phyloP scores from a whole-genome alignment of 2,329 filamentous ascomycete species.

The Colletotrichum noveboracense region DNA sequence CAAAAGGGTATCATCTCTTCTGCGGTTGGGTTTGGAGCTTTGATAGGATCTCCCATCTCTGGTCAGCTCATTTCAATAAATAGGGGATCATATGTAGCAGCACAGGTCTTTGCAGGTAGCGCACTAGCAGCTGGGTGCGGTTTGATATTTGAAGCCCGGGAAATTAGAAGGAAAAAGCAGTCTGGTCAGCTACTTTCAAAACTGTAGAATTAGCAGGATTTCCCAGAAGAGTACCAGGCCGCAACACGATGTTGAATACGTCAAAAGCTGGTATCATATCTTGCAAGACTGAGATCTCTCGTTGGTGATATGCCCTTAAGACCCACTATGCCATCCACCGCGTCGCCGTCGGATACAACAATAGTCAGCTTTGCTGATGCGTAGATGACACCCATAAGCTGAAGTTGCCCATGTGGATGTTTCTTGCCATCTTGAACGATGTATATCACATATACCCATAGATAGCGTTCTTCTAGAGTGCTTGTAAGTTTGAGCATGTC shows the following conservation, averaged over 20 bases:
- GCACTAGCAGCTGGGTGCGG: too few species aligned
- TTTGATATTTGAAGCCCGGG: too few species aligned
- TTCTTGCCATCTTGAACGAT: background rate
- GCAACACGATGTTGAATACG: background rate
- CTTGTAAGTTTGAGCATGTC: background rate
- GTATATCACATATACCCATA: background rate
- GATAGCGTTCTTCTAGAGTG: background rate
- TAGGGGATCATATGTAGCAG: too few species aligned
- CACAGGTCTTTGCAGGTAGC: too few species aligned
- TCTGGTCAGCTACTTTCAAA: too few species aligned
- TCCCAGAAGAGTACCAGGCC: too few species aligned
- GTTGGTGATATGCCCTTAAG: accelerated
- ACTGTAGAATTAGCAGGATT: too few species aligned
- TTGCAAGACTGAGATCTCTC: background rate
- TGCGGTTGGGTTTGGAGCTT: too few species aligned
- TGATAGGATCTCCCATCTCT: too few species aligned
- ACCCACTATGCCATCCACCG: background rate
- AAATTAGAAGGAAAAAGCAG: too few species aligned
- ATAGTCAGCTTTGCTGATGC: background rate
- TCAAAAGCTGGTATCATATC: background rate
- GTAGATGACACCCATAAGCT: background rate
- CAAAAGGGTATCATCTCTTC: too few species aligned
- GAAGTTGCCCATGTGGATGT: background rate
- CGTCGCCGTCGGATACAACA: background rate
- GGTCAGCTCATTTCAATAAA: too few species aligned